Conservation (phyloP, 768 basidiomycete genomes). For the Psilocybe tampanensis region DNA sequence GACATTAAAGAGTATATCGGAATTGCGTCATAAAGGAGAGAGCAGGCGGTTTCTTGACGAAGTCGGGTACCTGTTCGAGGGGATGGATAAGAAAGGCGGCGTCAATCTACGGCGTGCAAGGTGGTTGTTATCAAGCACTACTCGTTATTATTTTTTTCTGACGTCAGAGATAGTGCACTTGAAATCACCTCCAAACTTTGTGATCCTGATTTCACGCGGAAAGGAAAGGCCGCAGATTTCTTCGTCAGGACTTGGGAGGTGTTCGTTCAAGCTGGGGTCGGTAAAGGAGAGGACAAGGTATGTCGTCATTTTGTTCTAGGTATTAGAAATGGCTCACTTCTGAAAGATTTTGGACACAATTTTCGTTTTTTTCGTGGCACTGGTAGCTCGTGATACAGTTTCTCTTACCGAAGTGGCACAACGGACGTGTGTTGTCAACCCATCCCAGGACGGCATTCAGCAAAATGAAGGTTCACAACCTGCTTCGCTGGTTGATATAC, state of each 20-base stretch:
- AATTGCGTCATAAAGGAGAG: slow-evolving; percentile 80
- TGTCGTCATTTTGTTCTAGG: not conserved
- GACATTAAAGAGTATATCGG: slow-evolving; percentile 78
- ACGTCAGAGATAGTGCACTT: slow-evolving; percentile 52
- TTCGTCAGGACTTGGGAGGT: slow-evolving; percentile 69
- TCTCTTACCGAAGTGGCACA: slow-evolving; percentile 59
- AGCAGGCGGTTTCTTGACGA: slow-evolving; percentile 80
- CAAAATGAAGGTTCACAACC: slow-evolving; percentile 1
- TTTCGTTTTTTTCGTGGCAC: slow-evolving; percentile 59
- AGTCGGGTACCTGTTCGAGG: slow-evolving; percentile 84
- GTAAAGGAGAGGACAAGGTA: slow-evolving; percentile 58
- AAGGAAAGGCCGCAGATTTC: slow-evolving; percentile 79
- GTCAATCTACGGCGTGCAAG: slow-evolving; percentile 68
- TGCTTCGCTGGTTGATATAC: slow-evolving; percentile 37
- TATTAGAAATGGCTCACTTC: not conserved
- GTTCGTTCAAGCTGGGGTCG: slow-evolving; percentile 59
- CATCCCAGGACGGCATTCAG: slow-evolving; percentile 12
- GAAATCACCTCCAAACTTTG: slow-evolving; percentile 78
- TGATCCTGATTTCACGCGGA: slow-evolving; percentile 74
- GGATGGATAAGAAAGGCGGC: slow-evolving; percentile 56
- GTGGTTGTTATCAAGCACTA: slow-evolving; percentile 33
- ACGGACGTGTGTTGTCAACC: slow-evolving; percentile 17
- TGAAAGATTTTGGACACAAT: slow-evolving; percentile 65
- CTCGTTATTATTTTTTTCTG: not conserved
- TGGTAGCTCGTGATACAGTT: slow-evolving; percentile 60